These are phyloP conservation scores for Cardamine occulta DNA, from an alignment of 345 rosid genomes.

Conservation along the genomic window DNA sequence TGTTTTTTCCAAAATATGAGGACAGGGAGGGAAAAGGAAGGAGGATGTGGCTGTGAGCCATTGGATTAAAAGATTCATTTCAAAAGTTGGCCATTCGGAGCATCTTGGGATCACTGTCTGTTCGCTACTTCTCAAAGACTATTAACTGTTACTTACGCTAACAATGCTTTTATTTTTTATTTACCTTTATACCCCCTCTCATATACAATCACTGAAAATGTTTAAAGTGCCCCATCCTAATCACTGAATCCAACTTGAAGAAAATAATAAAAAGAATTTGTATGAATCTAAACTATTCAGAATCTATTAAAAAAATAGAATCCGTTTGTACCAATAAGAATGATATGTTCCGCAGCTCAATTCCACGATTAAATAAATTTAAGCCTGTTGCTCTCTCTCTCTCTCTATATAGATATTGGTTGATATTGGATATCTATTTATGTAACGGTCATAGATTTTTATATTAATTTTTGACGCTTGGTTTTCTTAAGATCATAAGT, in stretches of 20 bases:
- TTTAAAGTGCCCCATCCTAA: conserved; percentile 32
- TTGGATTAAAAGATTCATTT: conserved; percentile 44
- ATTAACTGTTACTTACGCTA: conserved; percentile 30
- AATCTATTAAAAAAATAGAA: conserved; percentile 16
- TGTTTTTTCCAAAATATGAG: conserved; percentile 1
- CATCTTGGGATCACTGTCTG: conserved; percentile 48
- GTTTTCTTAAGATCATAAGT: background rate
- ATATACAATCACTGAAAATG: background rate
- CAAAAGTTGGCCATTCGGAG: conserved; percentile 45
- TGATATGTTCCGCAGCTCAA: conserved; percentile 16
- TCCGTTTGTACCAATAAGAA: conserved; percentile 21
- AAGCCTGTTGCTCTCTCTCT: background rate
- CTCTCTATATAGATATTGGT: background rate
- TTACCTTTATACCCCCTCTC: conserved; percentile 10
- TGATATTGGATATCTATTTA: background rate
- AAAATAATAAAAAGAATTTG: conserved; percentile 10
- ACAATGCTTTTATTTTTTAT: background rate
- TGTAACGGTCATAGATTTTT: background rate
- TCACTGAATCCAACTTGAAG: conserved; percentile 37
- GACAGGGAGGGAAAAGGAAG: conserved; percentile 9
- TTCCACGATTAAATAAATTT: background rate
- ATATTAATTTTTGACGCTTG: background rate
- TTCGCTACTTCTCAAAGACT: conserved; percentile 49
- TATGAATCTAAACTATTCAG: conserved; percentile 17
- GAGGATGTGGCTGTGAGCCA: conserved; percentile 40